Evolutionary conservation across 2,329 filamentous ascomycete genomes (phyloP), one percentile per base, ranked within the genome.

Genomic region (Phaeosphaeriaceae sp.): DNA sequence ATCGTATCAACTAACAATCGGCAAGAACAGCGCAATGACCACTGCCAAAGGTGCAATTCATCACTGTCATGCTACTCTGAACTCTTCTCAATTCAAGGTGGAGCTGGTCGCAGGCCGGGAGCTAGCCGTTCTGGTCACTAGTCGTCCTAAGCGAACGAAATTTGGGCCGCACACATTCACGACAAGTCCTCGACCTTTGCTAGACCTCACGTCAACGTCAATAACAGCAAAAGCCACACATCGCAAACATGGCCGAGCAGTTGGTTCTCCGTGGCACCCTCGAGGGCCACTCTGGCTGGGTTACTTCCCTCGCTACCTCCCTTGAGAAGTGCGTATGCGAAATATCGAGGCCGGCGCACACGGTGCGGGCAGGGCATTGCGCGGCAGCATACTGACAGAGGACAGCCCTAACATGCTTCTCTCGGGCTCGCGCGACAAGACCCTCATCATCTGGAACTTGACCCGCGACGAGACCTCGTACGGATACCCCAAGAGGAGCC

Each of bases 401-500:
- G 56, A 66, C 78, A 89, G 92, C 91, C 95, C 95, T 80, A 98
- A 99, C 89, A 98, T 99, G 94, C 93, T 99, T 82, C 89, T 99
- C 78, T 99, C 95, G 74, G 94, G 87, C 79, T 92, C 89, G 81
- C 93, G 95, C 85, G 95, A 99, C 89, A 97, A 98, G 91, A 92
- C 91, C 74, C 87, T 99, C 82, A 99, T 99, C 86, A 96, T 99
- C 89, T 99, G 95, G 95, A 97, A 97, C 89, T 88, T 99, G 79
- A 98, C 95, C 83, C 94, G 95, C 84, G 93, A 98, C 84, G 95
- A 98, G 86, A 89, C 89, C 81, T 90, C 92, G 81, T 99, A 98
- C 88, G 95, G 95, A 77, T 97, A 97, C 88, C 95, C 95, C 80
- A 98, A 99, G 90, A 91, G 95, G 85, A 96, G 92, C 80, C 93